These are phyloP conservation scores for Evansstolkia leycettana DNA, from an alignment of 495 filamentous ascomycete genomes.

Conservation along the genomic window DNA sequence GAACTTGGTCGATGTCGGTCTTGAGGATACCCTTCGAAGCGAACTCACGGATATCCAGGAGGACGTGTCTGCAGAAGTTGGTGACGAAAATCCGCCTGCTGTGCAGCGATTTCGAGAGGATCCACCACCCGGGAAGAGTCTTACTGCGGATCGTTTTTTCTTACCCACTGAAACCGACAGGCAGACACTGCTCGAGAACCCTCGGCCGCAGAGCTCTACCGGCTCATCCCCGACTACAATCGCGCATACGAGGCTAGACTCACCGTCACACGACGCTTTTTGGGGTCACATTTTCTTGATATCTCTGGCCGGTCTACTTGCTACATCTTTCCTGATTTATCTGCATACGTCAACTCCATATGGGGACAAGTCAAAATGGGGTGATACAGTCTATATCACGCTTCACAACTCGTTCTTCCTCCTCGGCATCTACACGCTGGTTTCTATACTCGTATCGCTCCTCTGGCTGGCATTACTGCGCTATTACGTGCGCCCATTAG, in stretches of 20 bases:
- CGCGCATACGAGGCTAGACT: constrained; percentile 39
- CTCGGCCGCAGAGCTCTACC: constrained; percentile 29
- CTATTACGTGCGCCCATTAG: constrained; percentile 70
- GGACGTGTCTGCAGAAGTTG: constrained; percentile 47
- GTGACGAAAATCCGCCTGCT: constrained; percentile 61
- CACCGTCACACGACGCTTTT: constrained; percentile 68
- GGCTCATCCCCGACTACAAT: constrained; percentile 27
- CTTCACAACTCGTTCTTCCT: constrained; percentile 79
- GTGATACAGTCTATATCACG: constrained; percentile 89
- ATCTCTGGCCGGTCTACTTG: constrained; percentile 65
- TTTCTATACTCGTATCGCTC: constrained; percentile 77
- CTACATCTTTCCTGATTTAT: constrained; percentile 77
- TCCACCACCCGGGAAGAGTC: constrained; percentile 21
- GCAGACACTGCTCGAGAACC: constrained; percentile 23
- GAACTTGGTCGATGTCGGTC: constrained; percentile 76
- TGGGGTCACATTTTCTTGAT: constrained; percentile 90
- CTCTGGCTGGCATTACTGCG: constrained; percentile 83
- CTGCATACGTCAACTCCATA: constrained; percentile 67
- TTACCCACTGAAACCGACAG: constrained; percentile 36
- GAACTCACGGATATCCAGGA: constrained; percentile 32
- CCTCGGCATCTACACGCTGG: constrained; percentile 77
- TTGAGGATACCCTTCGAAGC: constrained; percentile 51
- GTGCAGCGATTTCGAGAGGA: constrained; percentile 70
- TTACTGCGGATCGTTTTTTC: constrained; percentile 23
- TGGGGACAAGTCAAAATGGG: constrained; percentile 49